These are phyloP conservation scores for Fusarium nygamai DNA, from an alignment of 2,329 filamentous ascomycete genomes.

Conservation along the genomic window DNA sequence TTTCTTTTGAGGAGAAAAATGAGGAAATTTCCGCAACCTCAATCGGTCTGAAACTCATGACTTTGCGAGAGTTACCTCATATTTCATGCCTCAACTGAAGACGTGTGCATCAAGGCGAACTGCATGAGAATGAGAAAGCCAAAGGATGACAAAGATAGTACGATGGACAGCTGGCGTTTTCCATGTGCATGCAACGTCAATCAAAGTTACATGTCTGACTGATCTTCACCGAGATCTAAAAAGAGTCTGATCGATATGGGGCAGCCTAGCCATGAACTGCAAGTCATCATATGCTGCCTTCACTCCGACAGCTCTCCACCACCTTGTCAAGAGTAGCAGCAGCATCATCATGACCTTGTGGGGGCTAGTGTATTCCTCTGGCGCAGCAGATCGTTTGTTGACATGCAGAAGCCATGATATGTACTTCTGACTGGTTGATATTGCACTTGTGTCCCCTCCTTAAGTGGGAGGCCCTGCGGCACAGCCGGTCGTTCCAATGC, in stretches of 20 bases:
- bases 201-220: slow-evolving; percentile 12
- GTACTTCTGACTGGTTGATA: slow-evolving; percentile 33
- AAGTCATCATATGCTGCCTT: slow-evolving; percentile 18
- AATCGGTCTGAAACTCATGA: background rate
- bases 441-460: slow-evolving; percentile 22
- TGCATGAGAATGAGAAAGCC: slow-evolving; percentile 5
- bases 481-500: slow-evolving; percentile 10
- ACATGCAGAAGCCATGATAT: slow-evolving; percentile 9
- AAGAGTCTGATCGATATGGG: slow-evolving; percentile 23
- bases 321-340: background rate
- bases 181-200: slow-evolving; percentile 10
- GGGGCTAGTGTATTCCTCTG: slow-evolving; percentile 21
- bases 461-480: slow-evolving; percentile 16
- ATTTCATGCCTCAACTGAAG: slow-evolving; percentile 30
- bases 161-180: slow-evolving; percentile 37
- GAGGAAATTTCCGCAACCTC: background rate
- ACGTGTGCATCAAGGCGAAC: slow-evolving; percentile 25
- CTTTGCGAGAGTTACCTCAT: background rate
- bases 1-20: slow-evolving; percentile 25
- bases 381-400: slow-evolving; percentile 28
- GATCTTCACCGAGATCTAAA: slow-evolving; percentile 23
- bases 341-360: slow-evolving; percentile 3
- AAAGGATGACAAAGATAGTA: slow-evolving; percentile 31
- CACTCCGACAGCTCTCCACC: background rate
- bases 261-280: background rate